Evolutionary conservation across 768 basidiomycete genomes (phyloP), one percentile per base, ranked within the genome.

Genomic region (Leccinum rimulosum): DNA sequence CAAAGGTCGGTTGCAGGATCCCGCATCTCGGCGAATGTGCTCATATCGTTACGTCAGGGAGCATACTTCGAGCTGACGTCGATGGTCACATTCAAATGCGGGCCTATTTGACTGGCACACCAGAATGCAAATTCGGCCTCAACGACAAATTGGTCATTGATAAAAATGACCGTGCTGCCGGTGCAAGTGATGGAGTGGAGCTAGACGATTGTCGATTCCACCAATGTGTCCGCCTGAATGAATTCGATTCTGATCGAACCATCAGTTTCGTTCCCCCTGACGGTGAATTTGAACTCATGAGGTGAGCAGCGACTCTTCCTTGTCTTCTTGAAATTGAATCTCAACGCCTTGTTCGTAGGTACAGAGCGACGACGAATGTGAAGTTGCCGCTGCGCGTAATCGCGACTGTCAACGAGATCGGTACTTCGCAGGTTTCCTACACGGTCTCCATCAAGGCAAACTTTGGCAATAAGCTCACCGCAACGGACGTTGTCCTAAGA

Each of bases 231-330:
- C 84, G 95, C 59, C 77, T 99, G 47, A 88, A 92, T 62, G 95
- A 95, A 73, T 99, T 98, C 68, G 95, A 98, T 71, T 87, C 92
- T 6, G 88, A 85, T 56, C 83, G 97, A 48, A 94, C 93, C 1
- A 98, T 99, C 75, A 95, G 90, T 67, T 98, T 98, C 75, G 88
- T 98, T 36, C 97, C 97, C 1, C 97, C 97, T 3, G 97, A 99
- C 68, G 97, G 97, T 28, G 97, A 99, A 73, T 99, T 99, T 65
- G 97, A 99, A 74, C 80, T 99, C 40, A 98, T 99, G 97, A 83
- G 86, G 93, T 91, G 55, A 64, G 87, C 74, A 5, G 22, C 33
- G 22, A 15, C 40, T 48, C 12, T 50, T 56, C 10, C 10, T 38
- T 52, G 52, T 38, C 22, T 54, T 40, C n/a, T 31, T 48, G 33